These are phyloP conservation scores for Erodium texanum DNA, from an alignment of 441 rosid genomes.

Conservation along the genomic window DNA sequence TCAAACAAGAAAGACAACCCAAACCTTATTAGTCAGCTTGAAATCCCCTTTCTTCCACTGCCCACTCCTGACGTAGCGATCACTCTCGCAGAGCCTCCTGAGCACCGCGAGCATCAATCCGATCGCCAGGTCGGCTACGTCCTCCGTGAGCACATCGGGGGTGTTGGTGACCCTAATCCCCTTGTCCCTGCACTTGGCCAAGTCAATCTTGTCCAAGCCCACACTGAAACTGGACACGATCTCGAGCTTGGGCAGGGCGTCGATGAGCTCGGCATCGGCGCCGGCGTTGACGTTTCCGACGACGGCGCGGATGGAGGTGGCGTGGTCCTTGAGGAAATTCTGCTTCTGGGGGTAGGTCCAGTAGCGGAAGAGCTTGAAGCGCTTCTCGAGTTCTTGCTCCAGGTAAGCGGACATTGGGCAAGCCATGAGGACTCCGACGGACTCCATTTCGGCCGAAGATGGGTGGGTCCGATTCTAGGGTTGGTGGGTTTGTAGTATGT, in stretches of 20 bases:
- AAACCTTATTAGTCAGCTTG: slow-evolving; percentile 61
- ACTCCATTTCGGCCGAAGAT: slow-evolving; percentile 31
- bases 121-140: slow-evolving; percentile 84
- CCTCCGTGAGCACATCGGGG: slow-evolving; percentile 84
- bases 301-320: slow-evolving; percentile 62
- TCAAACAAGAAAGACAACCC: too few relatives aligned
- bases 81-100: slow-evolving; percentile 68
- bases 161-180: slow-evolving; percentile 79
- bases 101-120: slow-evolving; percentile 68
- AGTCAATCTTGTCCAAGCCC: slow-evolving; percentile 82
- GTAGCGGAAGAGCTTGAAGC: slow-evolving; percentile 55
- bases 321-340: slow-evolving; percentile 38
- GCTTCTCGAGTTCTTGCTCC: slow-evolving; percentile 60
- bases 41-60: slow-evolving; percentile 60
- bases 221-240: slow-evolving; percentile 72
- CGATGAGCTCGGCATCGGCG: slow-evolving; percentile 67
- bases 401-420: slow-evolving; percentile 57
- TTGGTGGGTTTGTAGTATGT: neutral
- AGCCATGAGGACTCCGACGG: slow-evolving; percentile 63
- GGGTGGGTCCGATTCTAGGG: neutral
- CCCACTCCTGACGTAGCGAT: slow-evolving; percentile 67
- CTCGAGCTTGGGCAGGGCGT: slow-evolving; percentile 59
- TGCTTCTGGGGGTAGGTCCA: slow-evolving; percentile 45
- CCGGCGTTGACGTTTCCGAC: slow-evolving; percentile 52
- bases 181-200: slow-evolving; percentile 65